phyloP scores from a whole-genome alignment of 2,329 filamentous ascomycete genomes.

The Nigrospora oryzae region DNA sequence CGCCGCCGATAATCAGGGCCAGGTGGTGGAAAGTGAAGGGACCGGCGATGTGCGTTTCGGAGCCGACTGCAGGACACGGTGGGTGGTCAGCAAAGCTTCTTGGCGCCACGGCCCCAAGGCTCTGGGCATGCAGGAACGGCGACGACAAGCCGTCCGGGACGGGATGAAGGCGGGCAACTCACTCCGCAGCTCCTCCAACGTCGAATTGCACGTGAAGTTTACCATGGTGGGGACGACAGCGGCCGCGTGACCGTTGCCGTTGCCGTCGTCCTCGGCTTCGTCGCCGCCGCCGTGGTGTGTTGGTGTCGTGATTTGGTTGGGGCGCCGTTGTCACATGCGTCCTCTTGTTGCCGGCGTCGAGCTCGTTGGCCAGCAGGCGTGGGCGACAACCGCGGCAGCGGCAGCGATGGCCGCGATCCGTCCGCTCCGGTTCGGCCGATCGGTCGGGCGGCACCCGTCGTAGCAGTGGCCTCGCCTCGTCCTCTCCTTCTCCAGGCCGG shows the following conservation, averaged over 20 bases:
- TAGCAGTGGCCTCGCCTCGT: no score
- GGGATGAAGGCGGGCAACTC: constrained; percentile 2
- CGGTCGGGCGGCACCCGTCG: no score
- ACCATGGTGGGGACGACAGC: constrained; percentile 2
- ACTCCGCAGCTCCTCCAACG: constrained; percentile 24
- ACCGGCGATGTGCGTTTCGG: constrained; percentile 38
- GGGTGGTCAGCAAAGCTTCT: constrained; percentile 12
- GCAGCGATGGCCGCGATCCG: no score
- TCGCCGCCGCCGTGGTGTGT: no score
- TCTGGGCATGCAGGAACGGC: constrained; percentile 14
- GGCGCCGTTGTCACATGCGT: no score
- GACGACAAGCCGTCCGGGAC: background rate
- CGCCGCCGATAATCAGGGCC: constrained; percentile 41
- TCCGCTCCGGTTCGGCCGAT: no score
- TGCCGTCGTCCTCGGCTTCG: background rate
- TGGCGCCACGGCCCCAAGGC: constrained; percentile 1
- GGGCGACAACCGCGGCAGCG: no score
- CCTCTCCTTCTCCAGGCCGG: no score
- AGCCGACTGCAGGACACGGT: constrained; percentile 28
- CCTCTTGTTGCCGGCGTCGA: no score
- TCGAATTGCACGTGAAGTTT: constrained; percentile 25
- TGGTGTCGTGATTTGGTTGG: no score
- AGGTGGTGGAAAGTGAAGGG: constrained; percentile 45
- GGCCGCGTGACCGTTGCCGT: background rate
- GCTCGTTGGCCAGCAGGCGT: no score